phyloP scores from a whole-genome alignment of 169 alveolate species.

The Nephromyces sp. region DNA sequence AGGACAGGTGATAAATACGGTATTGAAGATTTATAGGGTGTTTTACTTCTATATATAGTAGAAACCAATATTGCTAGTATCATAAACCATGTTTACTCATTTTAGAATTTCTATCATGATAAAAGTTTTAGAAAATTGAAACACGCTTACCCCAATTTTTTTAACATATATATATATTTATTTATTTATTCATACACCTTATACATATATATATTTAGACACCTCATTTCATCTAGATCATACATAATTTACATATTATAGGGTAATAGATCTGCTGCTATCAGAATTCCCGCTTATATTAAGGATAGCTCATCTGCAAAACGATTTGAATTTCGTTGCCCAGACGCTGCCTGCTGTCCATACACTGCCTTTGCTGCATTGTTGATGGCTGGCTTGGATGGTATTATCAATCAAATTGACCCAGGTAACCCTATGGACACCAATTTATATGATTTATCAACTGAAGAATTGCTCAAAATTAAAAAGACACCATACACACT shows the following conservation, averaged over 20 bases:
- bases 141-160: too few relatives aligned
- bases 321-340: constrained; percentile 61
- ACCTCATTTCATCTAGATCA: neutral
- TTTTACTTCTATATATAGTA: too few relatives aligned
- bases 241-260: too few relatives aligned
- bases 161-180: neutral
- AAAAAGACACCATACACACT: neutral
- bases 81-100: too few relatives aligned
- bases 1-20: too few relatives aligned
- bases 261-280: constrained; percentile 66
- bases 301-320: constrained; percentile 31
- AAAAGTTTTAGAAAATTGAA: too few relatives aligned
- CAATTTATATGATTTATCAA: neutral
- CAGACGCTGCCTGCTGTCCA: constrained; percentile 59
- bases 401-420: constrained; percentile 37
- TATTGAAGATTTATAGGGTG: too few relatives aligned
- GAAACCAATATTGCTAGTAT: too few relatives aligned
- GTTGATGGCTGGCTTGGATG: constrained; percentile 68
- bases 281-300: constrained; percentile 50
- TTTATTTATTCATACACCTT: neutral
- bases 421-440: constrained; percentile 28
- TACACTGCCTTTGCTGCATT: constrained; percentile 58
- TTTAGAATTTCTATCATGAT: too few relatives aligned
- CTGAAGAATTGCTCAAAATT: neutral
- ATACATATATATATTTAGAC: neutral